Conservation (phyloP, 2,329 filamentous ascomycete genomes). For the Apiospora hydei region DNA sequence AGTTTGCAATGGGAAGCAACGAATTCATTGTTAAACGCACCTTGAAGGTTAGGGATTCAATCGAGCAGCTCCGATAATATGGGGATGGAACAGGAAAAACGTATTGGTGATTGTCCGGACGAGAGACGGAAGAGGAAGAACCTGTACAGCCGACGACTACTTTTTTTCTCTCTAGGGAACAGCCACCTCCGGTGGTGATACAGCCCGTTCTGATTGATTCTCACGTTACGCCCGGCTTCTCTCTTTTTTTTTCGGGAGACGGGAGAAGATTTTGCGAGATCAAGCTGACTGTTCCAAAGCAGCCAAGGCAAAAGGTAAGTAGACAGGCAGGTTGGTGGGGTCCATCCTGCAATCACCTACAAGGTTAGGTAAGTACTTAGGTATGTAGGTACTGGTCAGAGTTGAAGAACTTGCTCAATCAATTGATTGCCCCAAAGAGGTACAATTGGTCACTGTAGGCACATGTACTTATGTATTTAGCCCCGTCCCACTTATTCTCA, state of each 20-base stretch:
- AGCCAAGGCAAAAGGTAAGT: background rate
- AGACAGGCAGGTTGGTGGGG: conserved; percentile 6
- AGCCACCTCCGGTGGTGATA: conserved; percentile 21
- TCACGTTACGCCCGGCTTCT: background rate
- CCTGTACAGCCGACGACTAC: conserved; percentile 35
- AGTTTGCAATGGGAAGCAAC: conserved; percentile 19
- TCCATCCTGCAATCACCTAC: background rate
- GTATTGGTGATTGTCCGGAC: conserved; percentile 34
- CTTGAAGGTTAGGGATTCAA: conserved; percentile 27
- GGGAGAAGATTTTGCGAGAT: conserved; percentile 35
- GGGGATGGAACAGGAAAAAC: conserved; percentile 43
- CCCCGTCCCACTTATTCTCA: no score
- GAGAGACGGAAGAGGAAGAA: conserved; percentile 41
- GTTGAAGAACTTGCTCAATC: no score
- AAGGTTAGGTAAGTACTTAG: no score
- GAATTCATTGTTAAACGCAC: conserved; percentile 26
- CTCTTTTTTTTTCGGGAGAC: conserved; percentile 31
- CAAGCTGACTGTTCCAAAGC: background rate
- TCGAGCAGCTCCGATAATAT: conserved; percentile 29
- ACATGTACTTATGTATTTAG: no score
- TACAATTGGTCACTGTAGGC: no score
- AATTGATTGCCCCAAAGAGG: background rate
- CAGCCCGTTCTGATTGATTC: conserved; percentile 4
- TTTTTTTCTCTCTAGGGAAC: conserved; percentile 20
- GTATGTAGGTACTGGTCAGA: no score